phyloP scores from a whole-genome alignment of 345 rosid species.

The Salix udensis region DNA sequence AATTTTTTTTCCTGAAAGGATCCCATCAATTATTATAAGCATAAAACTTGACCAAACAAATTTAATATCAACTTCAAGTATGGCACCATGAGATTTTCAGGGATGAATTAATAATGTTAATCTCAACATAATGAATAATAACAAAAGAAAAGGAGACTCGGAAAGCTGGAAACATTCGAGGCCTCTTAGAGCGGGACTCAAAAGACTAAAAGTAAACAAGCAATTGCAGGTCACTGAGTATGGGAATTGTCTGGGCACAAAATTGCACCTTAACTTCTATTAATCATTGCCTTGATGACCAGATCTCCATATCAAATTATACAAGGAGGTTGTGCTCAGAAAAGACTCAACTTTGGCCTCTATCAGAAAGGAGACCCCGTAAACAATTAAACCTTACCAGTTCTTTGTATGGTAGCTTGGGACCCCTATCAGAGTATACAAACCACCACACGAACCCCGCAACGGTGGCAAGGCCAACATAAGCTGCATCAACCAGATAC shows the following conservation, averaged over 20 bases:
- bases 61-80: not conserved
- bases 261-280: not conserved
- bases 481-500: slow-evolving; percentile 54
- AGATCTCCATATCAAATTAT: not conserved
- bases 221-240: not conserved
- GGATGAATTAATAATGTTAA: not conserved
- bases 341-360: not conserved
- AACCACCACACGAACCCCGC: slow-evolving; percentile 99
- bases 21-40: not conserved
- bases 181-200: not conserved
- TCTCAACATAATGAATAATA: not conserved
- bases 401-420: slow-evolving; percentile 78
- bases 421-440: slow-evolving; percentile 77
- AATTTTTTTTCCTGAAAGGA: not conserved
- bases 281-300: not conserved
- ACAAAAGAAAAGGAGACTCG: not conserved
- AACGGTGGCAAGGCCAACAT: slow-evolving; percentile 98
- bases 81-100: not conserved
- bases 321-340: not conserved
- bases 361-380: not conserved
- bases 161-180: not conserved
- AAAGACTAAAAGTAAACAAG: not conserved
- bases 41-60: not conserved
- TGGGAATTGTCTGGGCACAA: not conserved
- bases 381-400: slow-evolving; percentile 51